These are phyloP conservation scores for Penium margaritaceum DNA, from an alignment of 139 green algal genomes.

Conservation along the genomic window DNA sequence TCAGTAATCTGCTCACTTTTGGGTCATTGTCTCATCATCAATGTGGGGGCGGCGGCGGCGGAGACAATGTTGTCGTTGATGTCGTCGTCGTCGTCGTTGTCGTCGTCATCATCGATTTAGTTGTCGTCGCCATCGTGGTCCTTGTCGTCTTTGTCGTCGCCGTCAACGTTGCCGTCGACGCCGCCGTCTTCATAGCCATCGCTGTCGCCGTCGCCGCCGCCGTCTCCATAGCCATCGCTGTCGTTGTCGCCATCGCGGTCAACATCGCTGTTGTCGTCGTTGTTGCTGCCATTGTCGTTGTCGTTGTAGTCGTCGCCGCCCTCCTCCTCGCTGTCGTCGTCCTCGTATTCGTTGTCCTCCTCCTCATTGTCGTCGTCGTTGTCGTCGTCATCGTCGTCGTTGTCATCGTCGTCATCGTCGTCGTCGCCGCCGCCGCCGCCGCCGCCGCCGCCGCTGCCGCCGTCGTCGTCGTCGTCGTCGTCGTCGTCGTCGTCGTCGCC, in stretches of 20 bases:
- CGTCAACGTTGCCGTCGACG: background rate
- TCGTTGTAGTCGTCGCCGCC: background rate
- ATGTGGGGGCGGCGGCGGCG: too few species aligned
- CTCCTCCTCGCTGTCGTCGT: background rate
- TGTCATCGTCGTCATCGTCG: constrained; percentile 2
- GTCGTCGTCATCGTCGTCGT: constrained; percentile 7
- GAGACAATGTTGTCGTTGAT: constrained; percentile 2
- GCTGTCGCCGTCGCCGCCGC: background rate
- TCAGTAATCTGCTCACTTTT: too few species aligned
- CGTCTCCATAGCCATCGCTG: background rate
- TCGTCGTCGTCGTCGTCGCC: too few species aligned
- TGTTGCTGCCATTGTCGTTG: constrained; percentile 4
- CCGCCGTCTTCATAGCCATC: background rate
- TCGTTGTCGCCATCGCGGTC: background rate
- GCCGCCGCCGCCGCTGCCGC: too few species aligned
- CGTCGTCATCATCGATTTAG: background rate
- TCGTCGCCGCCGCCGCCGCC: too few species aligned
- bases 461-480: too few species aligned
- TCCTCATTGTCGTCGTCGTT: constrained; percentile 8
- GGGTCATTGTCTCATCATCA: too few species aligned
- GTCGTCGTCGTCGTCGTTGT: background rate
- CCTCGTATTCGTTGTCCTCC: background rate
- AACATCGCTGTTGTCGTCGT: background rate
- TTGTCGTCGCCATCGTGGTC: background rate
- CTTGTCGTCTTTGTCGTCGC: background rate